Base-by-base conservation (phyloP, 371 early-diverging fungal genomes). In the Syncephalastrum racemosum region DNA sequence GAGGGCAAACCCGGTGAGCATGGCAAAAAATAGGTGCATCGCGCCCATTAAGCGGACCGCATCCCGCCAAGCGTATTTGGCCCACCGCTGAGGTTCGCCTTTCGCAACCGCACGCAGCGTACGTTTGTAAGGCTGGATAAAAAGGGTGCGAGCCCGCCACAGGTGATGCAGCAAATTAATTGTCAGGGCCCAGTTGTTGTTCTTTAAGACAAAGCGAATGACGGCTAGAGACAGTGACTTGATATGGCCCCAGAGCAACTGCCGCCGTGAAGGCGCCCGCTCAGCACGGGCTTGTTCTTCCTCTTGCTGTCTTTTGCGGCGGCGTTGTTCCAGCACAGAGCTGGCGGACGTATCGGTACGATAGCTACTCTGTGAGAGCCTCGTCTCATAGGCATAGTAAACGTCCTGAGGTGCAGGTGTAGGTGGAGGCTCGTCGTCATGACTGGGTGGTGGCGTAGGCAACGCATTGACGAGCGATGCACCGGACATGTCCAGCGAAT, bases 101-200 rank as follows among this genome's bases (percentile, higher is more conserved):
- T 46, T 36, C 6, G 46, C 48, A 3, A 41, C 24, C 40, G 39
- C 40, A 12, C 23, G 19, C 8, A 40, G 13, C 36, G 19, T 18
- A 15, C 44, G 16, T 4, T 44, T 18, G 7, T 27, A 43, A 14
- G 24, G 43, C 16, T 46, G 44, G 1, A 27, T 18, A 4, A 58
- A 15, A 0, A 58, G 46, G 22, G 36, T 52, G 20, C 69, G 63
- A 8, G 78, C 78, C 15, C 70, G 64, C 48, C 63, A 49, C 13
- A 72, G 44, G 31, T 74, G 78, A 43, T 77, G 74, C 7, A 74
- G 14, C 6, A 74, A 46, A 46, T 77, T 71, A 46, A 77, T 60
- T 8, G 74, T 39, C 20, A 77, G 41, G 3, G 68, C 72, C 42
- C 74, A 50, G 46, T 77, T 77, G 54, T 77, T 77, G 42, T 74